These are phyloP conservation scores for rapeseed (Brassica napus) DNA, from an alignment of 345 rosid species.

Conservation along the genomic window DNA sequence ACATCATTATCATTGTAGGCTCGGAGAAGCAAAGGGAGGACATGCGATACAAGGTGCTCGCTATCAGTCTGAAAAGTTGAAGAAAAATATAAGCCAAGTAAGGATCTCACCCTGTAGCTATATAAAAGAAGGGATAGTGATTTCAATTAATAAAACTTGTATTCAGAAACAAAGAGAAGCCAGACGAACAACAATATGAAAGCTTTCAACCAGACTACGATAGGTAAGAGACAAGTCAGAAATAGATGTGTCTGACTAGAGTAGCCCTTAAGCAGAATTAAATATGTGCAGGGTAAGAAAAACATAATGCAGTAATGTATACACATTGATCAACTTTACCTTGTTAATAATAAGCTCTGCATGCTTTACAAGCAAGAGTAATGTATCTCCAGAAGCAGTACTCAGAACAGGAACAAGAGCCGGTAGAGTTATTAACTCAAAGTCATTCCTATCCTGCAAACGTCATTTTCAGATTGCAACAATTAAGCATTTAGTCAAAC, in stretches of 20 bases:
- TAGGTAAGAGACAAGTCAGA: not conserved
- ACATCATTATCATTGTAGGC: constrained; percentile 94
- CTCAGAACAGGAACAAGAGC: constrained; percentile 91
- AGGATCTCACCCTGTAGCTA: constrained; percentile 1
- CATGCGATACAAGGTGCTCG: constrained; percentile 66
- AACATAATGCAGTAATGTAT: constrained; percentile 2
- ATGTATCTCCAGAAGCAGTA: constrained; percentile 88
- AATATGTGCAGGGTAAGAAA: constrained; percentile 1
- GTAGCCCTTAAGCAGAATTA: not conserved
- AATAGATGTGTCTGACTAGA: not conserved
- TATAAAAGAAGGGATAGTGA: not conserved
- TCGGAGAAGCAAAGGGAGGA: constrained; percentile 85
- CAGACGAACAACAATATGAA: constrained; percentile 3
- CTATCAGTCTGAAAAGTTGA: constrained; percentile 59
- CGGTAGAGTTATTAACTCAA: constrained; percentile 85
- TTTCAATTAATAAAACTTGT: constrained; percentile 5
- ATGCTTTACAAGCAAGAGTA: constrained; percentile 82
- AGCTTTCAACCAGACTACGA: constrained; percentile 9
- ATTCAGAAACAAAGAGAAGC: not conserved
- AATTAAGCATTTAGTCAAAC: constrained; percentile 14
- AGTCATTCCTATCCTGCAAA: constrained; percentile 85
- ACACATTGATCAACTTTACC: constrained; percentile 47
- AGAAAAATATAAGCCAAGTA: constrained; percentile 10
- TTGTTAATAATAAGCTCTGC: constrained; percentile 89
- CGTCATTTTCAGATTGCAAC: constrained; percentile 1